Evolutionary conservation across 2,329 filamentous ascomycete genomes (phyloP).

Genomic region (Trichoderma koningiopsis): DNA sequence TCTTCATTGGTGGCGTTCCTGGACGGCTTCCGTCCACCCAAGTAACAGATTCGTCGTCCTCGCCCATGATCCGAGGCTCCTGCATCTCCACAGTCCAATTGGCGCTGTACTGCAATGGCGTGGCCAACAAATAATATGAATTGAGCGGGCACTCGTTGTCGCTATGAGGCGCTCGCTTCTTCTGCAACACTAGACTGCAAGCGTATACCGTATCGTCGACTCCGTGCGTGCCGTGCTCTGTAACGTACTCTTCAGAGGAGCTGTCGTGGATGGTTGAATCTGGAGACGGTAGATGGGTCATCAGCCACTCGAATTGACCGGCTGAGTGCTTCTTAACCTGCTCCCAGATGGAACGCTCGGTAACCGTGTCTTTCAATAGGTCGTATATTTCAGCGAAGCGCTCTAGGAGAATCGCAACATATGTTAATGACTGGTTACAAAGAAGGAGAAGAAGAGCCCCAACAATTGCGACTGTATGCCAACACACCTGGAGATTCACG

Average conservation of each 20-base stretch:
- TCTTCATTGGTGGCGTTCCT: slow-evolving; percentile 34
- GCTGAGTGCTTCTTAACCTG: slow-evolving; percentile 48
- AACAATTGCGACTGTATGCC: slow-evolving; percentile 1
- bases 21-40: slow-evolving; percentile 33
- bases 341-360: slow-evolving; percentile 35
- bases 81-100: slow-evolving; percentile 29
- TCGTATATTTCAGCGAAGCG: slow-evolving; percentile 1
- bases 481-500: slow-evolving; percentile 23
- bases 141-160: slow-evolving; percentile 35
- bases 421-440: slow-evolving; percentile 16
- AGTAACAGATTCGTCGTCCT: slow-evolving; percentile 31
- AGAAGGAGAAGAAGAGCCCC: slow-evolving; percentile 4
- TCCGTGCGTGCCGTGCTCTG: slow-evolving; percentile 17
- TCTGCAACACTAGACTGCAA: slow-evolving; percentile 54
- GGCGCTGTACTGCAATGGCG: slow-evolving; percentile 41
- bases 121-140: slow-evolving; percentile 52
- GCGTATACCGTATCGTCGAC: slow-evolving; percentile 46
- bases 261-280: slow-evolving; percentile 30
- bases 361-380: slow-evolving; percentile 29
- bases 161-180: slow-evolving; percentile 30
- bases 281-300: slow-evolving; percentile 43
- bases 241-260: slow-evolving; percentile 5
- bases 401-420: slow-evolving; percentile 11
- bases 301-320: slow-evolving; percentile 55
- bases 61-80: slow-evolving; percentile 23